These are phyloP conservation scores for Penicillium fimorum DNA, from an alignment of 495 filamentous ascomycete genomes.

Conservation along the genomic window DNA sequence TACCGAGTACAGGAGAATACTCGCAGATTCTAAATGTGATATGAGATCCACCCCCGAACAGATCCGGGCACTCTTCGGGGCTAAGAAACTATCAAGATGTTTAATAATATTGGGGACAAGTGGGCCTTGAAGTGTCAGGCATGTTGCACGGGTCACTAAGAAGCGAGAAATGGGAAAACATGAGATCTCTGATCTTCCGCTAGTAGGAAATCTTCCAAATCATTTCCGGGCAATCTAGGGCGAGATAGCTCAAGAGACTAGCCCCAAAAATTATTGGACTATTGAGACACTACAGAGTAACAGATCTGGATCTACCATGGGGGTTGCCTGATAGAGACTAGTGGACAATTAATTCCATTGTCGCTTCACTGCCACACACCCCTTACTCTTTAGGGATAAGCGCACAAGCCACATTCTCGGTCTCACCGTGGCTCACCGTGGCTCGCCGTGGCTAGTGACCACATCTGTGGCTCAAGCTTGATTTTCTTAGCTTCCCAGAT, in stretches of 20 bases:
- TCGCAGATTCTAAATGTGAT: not conserved
- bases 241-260: constrained; percentile 13
- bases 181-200: constrained; percentile 6
- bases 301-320: constrained; percentile 7
- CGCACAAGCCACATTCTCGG: constrained; percentile 29
- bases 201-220: constrained; percentile 21
- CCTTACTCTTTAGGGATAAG: constrained; percentile 21
- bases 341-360: constrained; percentile 15
- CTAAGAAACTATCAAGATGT: not conserved
- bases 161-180: not conserved
- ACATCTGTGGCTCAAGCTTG: constrained; percentile 28
- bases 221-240: constrained; percentile 8
- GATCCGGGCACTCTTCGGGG: not conserved
- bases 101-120: constrained; percentile 1
- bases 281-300: constrained; percentile 16
- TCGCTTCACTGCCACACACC: constrained; percentile 24
- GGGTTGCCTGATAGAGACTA: constrained; percentile 4
- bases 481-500: constrained; percentile 23
- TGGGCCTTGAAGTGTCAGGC: constrained; percentile 10
- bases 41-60: constrained; percentile 8
- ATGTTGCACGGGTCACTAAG: constrained; percentile 20
- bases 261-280: constrained; percentile 20
- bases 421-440: constrained; percentile 28
- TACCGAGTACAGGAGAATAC: not conserved
- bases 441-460: constrained; percentile 21